A percentile compares a stretch with the other conserved stretches of the same genome.
phyloP scores from a whole-genome alignment of 768 basidiomycete species.

The Melanogaster broomeanus region DNA sequence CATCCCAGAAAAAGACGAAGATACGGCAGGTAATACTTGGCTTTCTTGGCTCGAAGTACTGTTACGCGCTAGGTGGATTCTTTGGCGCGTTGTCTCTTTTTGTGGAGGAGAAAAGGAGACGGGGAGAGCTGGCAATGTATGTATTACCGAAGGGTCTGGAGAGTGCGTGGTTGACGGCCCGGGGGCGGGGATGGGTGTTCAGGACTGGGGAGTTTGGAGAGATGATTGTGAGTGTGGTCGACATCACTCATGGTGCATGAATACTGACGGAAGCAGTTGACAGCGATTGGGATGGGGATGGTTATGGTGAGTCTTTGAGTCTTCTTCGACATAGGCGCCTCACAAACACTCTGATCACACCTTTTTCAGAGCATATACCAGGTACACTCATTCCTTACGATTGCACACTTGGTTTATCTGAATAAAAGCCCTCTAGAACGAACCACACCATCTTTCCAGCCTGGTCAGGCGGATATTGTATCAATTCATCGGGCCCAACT shows the following conservation, averaged over 20 bases:
- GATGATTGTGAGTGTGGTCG: conserved; percentile 48
- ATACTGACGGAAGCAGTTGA: conserved; percentile 40
- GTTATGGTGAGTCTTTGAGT: conserved; percentile 70
- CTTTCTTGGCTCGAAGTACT: conserved; percentile 63
- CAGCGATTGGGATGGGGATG: conserved; percentile 86
- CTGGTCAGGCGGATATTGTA: conserved; percentile 81
- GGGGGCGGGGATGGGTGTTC: conserved; percentile 76
- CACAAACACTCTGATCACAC: not conserved
- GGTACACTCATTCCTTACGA: conserved; percentile 28
- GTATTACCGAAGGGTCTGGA: conserved; percentile 88
- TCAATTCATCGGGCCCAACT: conserved; percentile 90
- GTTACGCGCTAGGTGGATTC: conserved; percentile 76
- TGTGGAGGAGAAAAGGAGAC: conserved; percentile 84
- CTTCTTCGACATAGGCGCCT: not conserved
- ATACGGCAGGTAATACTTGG: conserved; percentile 52
- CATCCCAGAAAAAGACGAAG: conserved; percentile 33
- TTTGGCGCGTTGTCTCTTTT: conserved; percentile 77
- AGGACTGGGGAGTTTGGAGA: conserved; percentile 71
- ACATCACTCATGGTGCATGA: not conserved
- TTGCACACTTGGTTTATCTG: not conserved
- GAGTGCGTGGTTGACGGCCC: conserved; percentile 81
- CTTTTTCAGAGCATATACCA: conserved; percentile 72
- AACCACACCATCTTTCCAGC: conserved; percentile 81
- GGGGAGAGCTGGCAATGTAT: conserved; percentile 92
- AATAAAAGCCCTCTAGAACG: conserved; percentile 39